Base-by-base conservation (phyloP, 768 basidiomycete species). In the Lentinula edodes region DNA sequence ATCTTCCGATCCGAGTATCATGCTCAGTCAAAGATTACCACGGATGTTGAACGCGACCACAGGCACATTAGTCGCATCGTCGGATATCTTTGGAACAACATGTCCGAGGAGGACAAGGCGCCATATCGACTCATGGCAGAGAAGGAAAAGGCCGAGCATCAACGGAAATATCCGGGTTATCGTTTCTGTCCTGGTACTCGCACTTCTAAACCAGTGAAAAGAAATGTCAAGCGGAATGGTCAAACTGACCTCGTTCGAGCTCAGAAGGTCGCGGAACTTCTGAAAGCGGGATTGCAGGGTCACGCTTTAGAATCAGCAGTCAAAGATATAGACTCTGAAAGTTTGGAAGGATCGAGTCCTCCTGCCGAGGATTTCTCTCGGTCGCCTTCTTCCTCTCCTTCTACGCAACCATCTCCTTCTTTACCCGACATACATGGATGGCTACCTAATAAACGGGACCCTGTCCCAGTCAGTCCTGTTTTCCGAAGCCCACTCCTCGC, bases 1-100 rank as follows among this genome's bases (percentile, higher is more conserved):
- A 80, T 87, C 69, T 87, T 82, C 70, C 80, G 85, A 20, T 86
- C 83, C 28, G 83, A 80, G 60, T 84, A 88, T 55, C 81, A 83
- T 43, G 78, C 81, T 3, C 76, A 78, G 6, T 77, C 81, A 45
- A 82, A 80, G 62, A 76, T 84, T 62, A 70, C 65, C 54, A 72
- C 75, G n/a, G 71, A 67, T 18, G 74, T 85, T 64, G 85, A 87
- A 67, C 77, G 75, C 63, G 82, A 87, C 67, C 80, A 85, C 66
- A 75, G 83, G 35, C 80, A 83, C 61, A 83, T 86, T 67, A 84
- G 83, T 51, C 79, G 81, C 60, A 82, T 83, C 67, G 75, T 82
- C 39, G 85, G 78, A 0, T 74, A 79, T 42, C 78, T 78, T 67
- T 87, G 86, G 86, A 80, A 80, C 60, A 73, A 73, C 45, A 73